Conservation (phyloP, 2,329 filamentous ascomycete genomes). For the Alternaria novae-zelandiae region DNA sequence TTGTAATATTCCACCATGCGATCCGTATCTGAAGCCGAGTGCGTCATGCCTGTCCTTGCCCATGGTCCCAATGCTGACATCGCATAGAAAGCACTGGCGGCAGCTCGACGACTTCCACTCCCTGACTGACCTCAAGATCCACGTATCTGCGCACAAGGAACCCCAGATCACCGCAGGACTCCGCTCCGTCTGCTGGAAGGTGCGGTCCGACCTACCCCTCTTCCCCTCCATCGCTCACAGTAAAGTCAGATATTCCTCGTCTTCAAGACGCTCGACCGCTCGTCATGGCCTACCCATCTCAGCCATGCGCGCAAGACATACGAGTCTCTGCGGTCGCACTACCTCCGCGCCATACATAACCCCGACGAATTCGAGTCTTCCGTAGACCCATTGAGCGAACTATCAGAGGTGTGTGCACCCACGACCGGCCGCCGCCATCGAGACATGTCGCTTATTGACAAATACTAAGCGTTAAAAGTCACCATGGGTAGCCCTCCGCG, state of each 20-base stretch:
- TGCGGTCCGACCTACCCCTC: constrained; percentile 38
- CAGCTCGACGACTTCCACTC: constrained; percentile 47
- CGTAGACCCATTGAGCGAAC: constrained; percentile 85
- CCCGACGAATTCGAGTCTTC: constrained; percentile 78
- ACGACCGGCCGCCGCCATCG: constrained; percentile 19
- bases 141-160: constrained; percentile 45
- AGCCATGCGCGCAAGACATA: constrained; percentile 77
- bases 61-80: constrained; percentile 17
- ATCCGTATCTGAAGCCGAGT: constrained; percentile 43
- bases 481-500: constrained; percentile 85
- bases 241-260: constrained; percentile 74
- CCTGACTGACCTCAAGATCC: constrained; percentile 46
- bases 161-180: constrained; percentile 65
- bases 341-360: constrained; percentile 82
- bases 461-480: constrained; percentile 69
- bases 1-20: constrained; percentile 33
- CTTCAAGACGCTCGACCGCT: constrained; percentile 69
- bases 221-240: background rate
- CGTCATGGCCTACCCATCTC: constrained; percentile 73
- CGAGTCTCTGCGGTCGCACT: constrained; percentile 71
- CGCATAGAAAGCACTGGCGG: constrained; percentile 42
- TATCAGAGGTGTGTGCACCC: constrained; percentile 63
- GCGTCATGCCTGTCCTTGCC: constrained; percentile 8
- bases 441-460: constrained; percentile 48
- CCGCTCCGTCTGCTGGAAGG: constrained; percentile 93